Conservation (phyloP, 2,329 filamentous ascomycete species). For the Sporothrix sp. region DNA sequence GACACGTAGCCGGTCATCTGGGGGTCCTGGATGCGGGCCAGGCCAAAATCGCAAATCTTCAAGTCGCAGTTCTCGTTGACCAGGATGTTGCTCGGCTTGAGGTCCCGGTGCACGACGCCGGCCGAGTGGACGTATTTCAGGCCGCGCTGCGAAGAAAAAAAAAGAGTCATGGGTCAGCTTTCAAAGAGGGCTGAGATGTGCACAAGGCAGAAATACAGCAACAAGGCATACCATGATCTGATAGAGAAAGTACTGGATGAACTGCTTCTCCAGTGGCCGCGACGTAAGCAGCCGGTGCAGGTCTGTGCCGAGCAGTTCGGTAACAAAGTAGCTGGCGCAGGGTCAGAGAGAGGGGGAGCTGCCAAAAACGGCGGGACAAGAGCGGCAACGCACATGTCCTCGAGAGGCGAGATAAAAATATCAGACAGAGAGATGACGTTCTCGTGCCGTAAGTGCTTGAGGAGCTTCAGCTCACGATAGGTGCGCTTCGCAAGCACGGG, state of each 20-base stretch:
- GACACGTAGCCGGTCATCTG: constrained; percentile 99
- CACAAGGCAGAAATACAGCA: no score
- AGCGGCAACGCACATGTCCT: constrained; percentile 73
- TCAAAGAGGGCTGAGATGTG: no score
- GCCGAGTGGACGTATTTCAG: constrained; percentile 99
- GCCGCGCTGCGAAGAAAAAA: no score
- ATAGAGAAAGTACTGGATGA: constrained; percentile 99
- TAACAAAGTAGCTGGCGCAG: constrained; percentile 95
- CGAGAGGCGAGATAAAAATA: constrained; percentile 97
- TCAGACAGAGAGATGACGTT: constrained; percentile 99
- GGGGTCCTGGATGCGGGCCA: constrained; percentile 94
- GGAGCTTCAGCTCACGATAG: constrained; percentile 91
- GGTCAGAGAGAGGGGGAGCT: no score
- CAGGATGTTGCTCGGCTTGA: constrained; percentile 98
- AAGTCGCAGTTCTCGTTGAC: constrained; percentile 99
- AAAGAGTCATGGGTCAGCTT: no score
- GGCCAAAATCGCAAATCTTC: constrained; percentile 98
- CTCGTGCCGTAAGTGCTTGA: constrained; percentile 94
- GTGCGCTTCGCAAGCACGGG: constrained; percentile 95
- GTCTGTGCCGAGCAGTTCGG: constrained; percentile 92
- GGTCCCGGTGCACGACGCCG: constrained; percentile 91
- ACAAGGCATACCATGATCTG: constrained; percentile 73
- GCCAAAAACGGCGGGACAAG: no score
- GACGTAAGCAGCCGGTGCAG: constrained; percentile 92
- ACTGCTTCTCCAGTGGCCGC: constrained; percentile 94